Percentiles rank a stretch among this genome's conserved stretches.
Conservation (phyloP, 148 eudicot genomes). For the Camellia lanceoleosa region DNA sequence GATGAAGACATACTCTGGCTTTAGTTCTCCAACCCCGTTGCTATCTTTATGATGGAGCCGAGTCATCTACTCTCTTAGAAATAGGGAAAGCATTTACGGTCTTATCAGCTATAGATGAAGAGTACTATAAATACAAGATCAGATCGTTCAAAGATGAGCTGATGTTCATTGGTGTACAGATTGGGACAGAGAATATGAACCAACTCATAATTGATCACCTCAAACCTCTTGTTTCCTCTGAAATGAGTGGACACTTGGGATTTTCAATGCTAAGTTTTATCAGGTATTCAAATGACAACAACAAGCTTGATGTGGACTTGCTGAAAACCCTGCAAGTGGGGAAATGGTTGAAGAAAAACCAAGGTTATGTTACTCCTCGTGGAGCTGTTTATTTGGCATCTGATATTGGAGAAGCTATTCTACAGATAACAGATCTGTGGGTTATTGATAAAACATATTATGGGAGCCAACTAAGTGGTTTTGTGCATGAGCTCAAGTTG, state of each 20-base stretch:
- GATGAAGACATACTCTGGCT: slow-evolving; percentile 20
- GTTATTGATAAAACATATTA: slow-evolving; percentile 17
- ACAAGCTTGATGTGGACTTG: slow-evolving; percentile 6
- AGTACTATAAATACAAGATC: slow-evolving; percentile 24
- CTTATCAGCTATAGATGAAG: slow-evolving; percentile 26
- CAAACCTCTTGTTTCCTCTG: neutral
- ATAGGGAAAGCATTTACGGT: slow-evolving; percentile 6
- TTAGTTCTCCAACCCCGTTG: slow-evolving; percentile 10
- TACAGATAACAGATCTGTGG: slow-evolving; percentile 12
- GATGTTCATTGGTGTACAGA: slow-evolving; percentile 34
- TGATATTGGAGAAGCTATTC: slow-evolving; percentile 17
- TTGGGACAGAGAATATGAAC: slow-evolving; percentile 1
- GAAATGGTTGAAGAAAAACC: slow-evolving; percentile 18
- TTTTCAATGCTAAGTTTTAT: slow-evolving; percentile 20
- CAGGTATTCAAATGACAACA: slow-evolving; percentile 12
- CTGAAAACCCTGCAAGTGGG: slow-evolving; percentile 1
- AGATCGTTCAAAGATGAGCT: slow-evolving; percentile 29
- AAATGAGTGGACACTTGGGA: slow-evolving; percentile 1
- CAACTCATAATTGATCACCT: slow-evolving; percentile 9
- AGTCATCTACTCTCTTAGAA: slow-evolving; percentile 16
- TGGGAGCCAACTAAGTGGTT: neutral
- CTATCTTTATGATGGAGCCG: slow-evolving; percentile 8
- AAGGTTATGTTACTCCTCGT: slow-evolving; percentile 15
- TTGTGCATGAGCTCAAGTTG: slow-evolving; percentile 31
- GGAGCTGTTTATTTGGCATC: slow-evolving; percentile 12